Percentiles rank a stretch among this genome's conserved stretches.
phyloP scores from a whole-genome alignment of 345 rosid species.

The Angophora floribunda region DNA sequence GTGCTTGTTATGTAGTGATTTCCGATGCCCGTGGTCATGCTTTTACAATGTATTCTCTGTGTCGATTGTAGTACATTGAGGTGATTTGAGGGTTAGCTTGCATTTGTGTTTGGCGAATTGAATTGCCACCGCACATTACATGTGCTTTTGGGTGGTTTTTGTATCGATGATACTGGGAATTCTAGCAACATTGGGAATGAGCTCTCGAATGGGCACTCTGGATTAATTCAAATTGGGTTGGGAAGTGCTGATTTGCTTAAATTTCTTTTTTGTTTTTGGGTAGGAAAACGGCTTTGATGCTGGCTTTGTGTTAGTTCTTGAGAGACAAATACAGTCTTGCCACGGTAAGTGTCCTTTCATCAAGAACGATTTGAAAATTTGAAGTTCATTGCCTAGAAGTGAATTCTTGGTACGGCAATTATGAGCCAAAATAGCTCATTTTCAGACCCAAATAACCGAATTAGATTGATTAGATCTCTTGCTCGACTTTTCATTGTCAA shows the following conservation, averaged over 20 bases:
- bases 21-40: too few species aligned
- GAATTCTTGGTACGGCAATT: not conserved
- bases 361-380: not conserved
- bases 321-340: conserved; percentile 94
- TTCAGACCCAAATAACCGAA: not conserved
- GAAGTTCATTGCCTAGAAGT: not conserved
- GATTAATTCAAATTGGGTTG: not conserved
- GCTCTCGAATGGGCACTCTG: not conserved
- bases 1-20: too few species aligned
- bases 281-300: conserved; percentile 94
- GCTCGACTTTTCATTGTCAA: not conserved
- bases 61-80: too few species aligned
- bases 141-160: too few species aligned
- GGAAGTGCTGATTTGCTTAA: not conserved
- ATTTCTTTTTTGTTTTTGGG: not conserved
- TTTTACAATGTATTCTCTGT: too few species aligned
- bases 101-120: too few species aligned
- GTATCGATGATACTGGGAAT: conserved; percentile 99
- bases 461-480: not conserved
- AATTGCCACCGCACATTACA: too few species aligned
- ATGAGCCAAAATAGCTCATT: not conserved
- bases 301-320: conserved; percentile 67
- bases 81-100: too few species aligned
- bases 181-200: not conserved
- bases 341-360: conserved; percentile 46